Percentiles rank a stretch among this genome's conserved stretches.
These are phyloP conservation scores for Rosellinia necatrix DNA, from an alignment of 2,329 filamentous ascomycete genomes.

Conservation along the genomic window DNA sequence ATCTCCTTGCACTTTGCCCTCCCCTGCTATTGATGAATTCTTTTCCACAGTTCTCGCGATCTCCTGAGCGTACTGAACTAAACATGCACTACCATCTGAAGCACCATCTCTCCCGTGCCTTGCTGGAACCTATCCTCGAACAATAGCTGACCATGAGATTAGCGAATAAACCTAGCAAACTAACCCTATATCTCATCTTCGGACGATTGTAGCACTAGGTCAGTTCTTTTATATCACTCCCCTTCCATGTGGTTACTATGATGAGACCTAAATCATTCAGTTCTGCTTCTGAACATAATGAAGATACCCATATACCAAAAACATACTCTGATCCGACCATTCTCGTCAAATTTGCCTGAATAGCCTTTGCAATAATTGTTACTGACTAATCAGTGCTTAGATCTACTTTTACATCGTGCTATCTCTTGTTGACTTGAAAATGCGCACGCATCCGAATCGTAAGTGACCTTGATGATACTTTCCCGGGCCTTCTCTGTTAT, in stretches of 20 bases:
- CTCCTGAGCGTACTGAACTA: slow-evolving; percentile 62
- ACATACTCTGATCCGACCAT: slow-evolving; percentile 49
- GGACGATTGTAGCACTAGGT: neutral
- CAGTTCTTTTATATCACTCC: neutral
- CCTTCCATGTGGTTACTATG: slow-evolving; percentile 50
- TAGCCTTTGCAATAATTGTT: slow-evolving; percentile 1
- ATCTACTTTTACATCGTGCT: neutral
- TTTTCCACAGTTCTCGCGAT: slow-evolving; percentile 65
- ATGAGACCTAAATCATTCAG: slow-evolving; percentile 68
- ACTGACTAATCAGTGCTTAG: slow-evolving; percentile 23
- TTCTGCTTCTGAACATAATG: slow-evolving; percentile 76
- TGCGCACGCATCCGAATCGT: neutral
- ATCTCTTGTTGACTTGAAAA: neutral
- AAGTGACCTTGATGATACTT: slow-evolving; percentile 5
- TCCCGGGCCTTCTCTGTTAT: slow-evolving; percentile 37
- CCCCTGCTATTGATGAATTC: slow-evolving; percentile 57
- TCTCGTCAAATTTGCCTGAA: neutral
- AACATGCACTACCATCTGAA: slow-evolving; percentile 83
- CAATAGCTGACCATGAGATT: slow-evolving; percentile 25
- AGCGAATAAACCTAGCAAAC: neutral
- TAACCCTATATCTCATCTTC: too few relatives aligned
- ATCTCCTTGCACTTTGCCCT: neutral
- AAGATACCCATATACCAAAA: slow-evolving; percentile 71
- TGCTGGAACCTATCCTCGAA: slow-evolving; percentile 18
- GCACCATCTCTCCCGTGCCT: slow-evolving; percentile 36